Conservation (phyloP, 1,284 basidiomycete species). For the Mrakiaceae sp. region DNA sequence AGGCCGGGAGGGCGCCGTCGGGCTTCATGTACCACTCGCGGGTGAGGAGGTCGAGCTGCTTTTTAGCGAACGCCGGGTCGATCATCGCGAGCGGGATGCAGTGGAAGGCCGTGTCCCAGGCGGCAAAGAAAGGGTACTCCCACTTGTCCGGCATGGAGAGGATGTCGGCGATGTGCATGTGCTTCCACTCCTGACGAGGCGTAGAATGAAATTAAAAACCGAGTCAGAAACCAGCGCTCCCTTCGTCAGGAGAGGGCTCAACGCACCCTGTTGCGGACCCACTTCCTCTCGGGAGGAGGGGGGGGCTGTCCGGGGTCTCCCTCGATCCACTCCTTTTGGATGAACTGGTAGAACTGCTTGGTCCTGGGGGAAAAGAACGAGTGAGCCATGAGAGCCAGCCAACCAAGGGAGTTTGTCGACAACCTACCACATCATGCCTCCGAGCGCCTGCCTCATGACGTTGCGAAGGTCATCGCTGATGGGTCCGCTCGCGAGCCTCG, state of each 20-base stretch:
- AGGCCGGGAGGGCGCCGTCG: slow-evolving; percentile 93
- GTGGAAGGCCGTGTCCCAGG: slow-evolving; percentile 93
- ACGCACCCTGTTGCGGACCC: slow-evolving; percentile 66
- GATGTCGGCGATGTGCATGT: slow-evolving; percentile 89
- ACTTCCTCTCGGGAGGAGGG: slow-evolving; percentile 80
- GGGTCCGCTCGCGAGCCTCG: slow-evolving; percentile 61
- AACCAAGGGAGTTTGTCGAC: not conserved
- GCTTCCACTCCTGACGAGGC: slow-evolving; percentile 65
- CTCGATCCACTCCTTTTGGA: slow-evolving; percentile 90
- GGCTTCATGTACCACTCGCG: slow-evolving; percentile 98
- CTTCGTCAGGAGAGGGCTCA: not conserved
- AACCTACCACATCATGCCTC: slow-evolving; percentile 84
- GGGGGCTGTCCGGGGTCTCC: slow-evolving; percentile 91
- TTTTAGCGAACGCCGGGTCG: slow-evolving; percentile 91
- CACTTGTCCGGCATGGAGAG: slow-evolving; percentile 99
- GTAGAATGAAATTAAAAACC: slow-evolving; percentile 5
- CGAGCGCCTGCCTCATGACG: slow-evolving; percentile 93
- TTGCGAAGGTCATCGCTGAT: slow-evolving; percentile 86
- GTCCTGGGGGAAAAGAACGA: slow-evolving; percentile 40
- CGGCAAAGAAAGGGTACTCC: slow-evolving; percentile 87
- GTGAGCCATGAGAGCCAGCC: not conserved
- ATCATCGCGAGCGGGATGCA: slow-evolving; percentile 93
- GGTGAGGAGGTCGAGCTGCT: slow-evolving; percentile 89
- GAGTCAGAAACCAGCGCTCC: not conserved
- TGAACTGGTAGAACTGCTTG: slow-evolving; percentile 92